Conservation (phyloP, 192 early-diverging fungal genomes). For the Piromyces sp. region DNA sequence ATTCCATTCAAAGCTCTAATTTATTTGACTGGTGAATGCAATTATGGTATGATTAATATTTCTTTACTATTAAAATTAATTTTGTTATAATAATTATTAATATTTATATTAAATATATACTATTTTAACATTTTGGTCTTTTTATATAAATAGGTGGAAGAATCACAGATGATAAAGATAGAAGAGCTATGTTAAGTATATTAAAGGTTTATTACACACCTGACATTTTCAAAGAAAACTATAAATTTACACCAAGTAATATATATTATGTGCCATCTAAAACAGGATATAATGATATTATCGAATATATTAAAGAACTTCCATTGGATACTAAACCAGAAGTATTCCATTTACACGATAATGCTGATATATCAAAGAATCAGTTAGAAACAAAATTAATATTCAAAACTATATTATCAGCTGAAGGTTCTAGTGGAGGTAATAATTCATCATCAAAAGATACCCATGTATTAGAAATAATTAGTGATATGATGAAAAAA, state of each 20-base stretch:
- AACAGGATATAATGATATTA: slow-evolving; percentile 16
- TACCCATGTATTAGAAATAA: slow-evolving; percentile 31
- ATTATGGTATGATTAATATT: slow-evolving; percentile 18
- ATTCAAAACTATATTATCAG: slow-evolving; percentile 29
- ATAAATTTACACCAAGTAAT: slow-evolving; percentile 22
- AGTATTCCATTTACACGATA: slow-evolving; percentile 40
- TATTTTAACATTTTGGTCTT: too few species aligned
- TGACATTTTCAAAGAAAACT: slow-evolving; percentile 17
- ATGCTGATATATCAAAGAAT: slow-evolving; percentile 41
- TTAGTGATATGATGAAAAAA: slow-evolving; percentile 28
- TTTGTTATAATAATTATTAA: too few species aligned
- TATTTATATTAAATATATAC: too few species aligned
- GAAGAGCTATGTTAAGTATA: slow-evolving; percentile 24
- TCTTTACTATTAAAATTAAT: too few species aligned
- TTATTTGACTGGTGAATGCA: slow-evolving; percentile 41
- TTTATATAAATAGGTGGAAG: slow-evolving; percentile 7
- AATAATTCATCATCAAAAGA: slow-evolving; percentile 25
- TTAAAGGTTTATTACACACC: slow-evolving; percentile 28
- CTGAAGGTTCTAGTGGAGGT: slow-evolving; percentile 9
- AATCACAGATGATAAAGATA: slow-evolving; percentile 43
- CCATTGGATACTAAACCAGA: slow-evolving; percentile 37
- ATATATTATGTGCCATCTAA: slow-evolving; percentile 22
- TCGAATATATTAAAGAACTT: slow-evolving; percentile 28
- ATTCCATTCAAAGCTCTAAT: slow-evolving; percentile 32
- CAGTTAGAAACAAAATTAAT: slow-evolving; percentile 38